Conservation (phyloP, 805 yeast genomes). For the Aciculoconidium aculeatum region DNA sequence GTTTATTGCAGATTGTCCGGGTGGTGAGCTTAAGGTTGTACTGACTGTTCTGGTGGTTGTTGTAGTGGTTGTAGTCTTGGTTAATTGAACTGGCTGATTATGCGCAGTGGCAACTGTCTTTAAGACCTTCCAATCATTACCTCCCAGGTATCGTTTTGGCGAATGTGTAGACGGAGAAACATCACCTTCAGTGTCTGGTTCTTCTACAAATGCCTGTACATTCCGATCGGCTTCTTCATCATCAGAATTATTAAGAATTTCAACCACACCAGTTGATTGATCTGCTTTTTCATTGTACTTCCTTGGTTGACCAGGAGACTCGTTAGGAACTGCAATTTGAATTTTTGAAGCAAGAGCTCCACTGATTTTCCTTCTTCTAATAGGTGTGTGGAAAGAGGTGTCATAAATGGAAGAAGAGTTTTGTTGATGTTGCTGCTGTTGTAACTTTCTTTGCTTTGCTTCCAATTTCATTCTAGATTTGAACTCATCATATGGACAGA, state of each 20-base stretch:
- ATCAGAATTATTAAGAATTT: constrained; percentile 40
- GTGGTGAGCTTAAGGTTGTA: constrained; percentile 28
- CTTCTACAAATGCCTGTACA: constrained; percentile 5
- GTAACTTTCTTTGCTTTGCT: constrained; percentile 32
- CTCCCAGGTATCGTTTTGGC: constrained; percentile 19
- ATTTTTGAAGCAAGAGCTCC: constrained; percentile 65
- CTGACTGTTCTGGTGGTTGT: constrained; percentile 45
- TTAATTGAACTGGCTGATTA: constrained; percentile 30
- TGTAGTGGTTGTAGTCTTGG: constrained; percentile 41
- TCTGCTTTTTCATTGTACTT: constrained; percentile 44
- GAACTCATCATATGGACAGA: constrained; percentile 57
- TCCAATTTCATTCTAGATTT: constrained; percentile 46
- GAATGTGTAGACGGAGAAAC: constrained; percentile 11
- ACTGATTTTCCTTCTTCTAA: constrained; percentile 58
- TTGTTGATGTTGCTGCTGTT: constrained; percentile 26
- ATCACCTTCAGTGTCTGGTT: constrained; percentile 11
- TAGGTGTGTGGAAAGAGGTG: constrained; percentile 64
- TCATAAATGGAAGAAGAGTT: constrained; percentile 28
- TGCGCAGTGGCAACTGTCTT: constrained; percentile 28
- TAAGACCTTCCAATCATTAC: constrained; percentile 34
- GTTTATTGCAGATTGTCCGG: constrained; percentile 1
- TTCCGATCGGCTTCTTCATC: constrained; percentile 25
- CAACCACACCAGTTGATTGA: constrained; percentile 24
- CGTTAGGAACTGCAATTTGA: constrained; percentile 78
- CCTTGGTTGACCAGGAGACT: constrained; percentile 97